Base-by-base conservation (phyloP, 2,329 filamentous ascomycete species). In the Pseudodiploospora longispora region DNA sequence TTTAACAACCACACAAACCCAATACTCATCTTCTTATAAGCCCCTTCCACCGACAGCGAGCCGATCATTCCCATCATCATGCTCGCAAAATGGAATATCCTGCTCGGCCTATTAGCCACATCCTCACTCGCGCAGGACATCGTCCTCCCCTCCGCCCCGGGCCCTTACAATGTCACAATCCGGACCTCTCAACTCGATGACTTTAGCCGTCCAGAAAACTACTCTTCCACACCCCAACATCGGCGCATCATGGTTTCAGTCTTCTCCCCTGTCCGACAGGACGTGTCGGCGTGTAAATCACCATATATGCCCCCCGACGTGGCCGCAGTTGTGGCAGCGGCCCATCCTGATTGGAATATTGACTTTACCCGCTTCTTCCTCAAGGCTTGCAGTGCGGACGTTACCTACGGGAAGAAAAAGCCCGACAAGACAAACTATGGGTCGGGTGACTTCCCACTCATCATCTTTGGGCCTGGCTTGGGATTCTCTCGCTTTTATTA, bases 161-260 rank as follows among this genome's bases (percentile, higher is more conserved):
- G 40, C 32, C 40, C 40, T n/a, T 36, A 42, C 27, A 36, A 42
- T 36, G 33, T 42, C 30, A 44, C 45, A 5, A 38, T 47, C 29
- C 41, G 45, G 32, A 44, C 37, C 10, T 44, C 41, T 5, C 41
- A 44, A 33, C 45, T 47, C 6, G 29, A 44, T 31, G 45, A 47
- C 41, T 47, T 44, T 35, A 33, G 37, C 10, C 41, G 45, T 31
- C 10, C 38, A 12, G 45, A 47, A 33, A 41, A 38, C 19, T 44
- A 36, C 29, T 38, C 42, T 19, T 31, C 36, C 6, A 30, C 40
- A 27, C 35, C 45, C 34, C 30, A 44, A 35, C 41, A 47, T 30
- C 36, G 41, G 4, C 45, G 41, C 5, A 30, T 47, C 33, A 47
- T 44, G 45, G 36, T 47, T 29, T 47, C 45, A 29, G 42, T 47